These are phyloP conservation scores for Aspergillus brunneoviolaceus DNA, from an alignment of 2,329 filamentous ascomycete species.

Conservation along the genomic window DNA sequence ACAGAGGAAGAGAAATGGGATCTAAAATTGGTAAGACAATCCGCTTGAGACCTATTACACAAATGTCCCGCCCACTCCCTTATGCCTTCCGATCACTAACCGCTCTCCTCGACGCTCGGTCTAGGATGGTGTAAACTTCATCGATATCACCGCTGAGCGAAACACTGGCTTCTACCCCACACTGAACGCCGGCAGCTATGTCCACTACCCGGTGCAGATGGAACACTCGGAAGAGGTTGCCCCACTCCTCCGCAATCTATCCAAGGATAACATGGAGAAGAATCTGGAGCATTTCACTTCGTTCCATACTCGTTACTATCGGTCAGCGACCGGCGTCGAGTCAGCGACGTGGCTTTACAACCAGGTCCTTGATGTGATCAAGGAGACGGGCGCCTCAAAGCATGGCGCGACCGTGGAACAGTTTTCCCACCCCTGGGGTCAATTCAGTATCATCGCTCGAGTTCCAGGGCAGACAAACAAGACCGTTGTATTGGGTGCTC, in stretches of 20 bases:
- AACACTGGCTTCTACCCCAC: slow-evolving; percentile 62
- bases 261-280: slow-evolving; percentile 71
- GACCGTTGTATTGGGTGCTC: slow-evolving; percentile 84
- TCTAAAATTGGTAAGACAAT: slow-evolving; percentile 67
- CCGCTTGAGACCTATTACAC: not conserved
- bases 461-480: slow-evolving; percentile 83
- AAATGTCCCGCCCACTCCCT: not conserved
- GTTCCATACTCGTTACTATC: slow-evolving; percentile 60
- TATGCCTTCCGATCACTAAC: slow-evolving; percentile 4
- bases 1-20: slow-evolving; percentile 96
- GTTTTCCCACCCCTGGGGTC: slow-evolving; percentile 83
- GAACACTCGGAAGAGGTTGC: slow-evolving; percentile 64
- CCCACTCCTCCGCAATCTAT: slow-evolving; percentile 66
- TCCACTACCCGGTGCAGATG: slow-evolving; percentile 67
- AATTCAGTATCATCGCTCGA: slow-evolving; percentile 86
- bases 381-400: slow-evolving; percentile 66
- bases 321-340: slow-evolving; percentile 66
- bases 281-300: slow-evolving; percentile 71
- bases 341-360: slow-evolving; percentile 84
- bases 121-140: slow-evolving; percentile 82
- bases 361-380: slow-evolving; percentile 71
- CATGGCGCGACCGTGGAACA: slow-evolving; percentile 67
- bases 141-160: slow-evolving; percentile 77
- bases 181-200: slow-evolving; percentile 39
- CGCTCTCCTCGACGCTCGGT: not conserved